Evolutionary conservation across 2,329 filamentous ascomycete genomes (phyloP), one percentile per base, ranked within the genome.

Genomic region (Apiospora sp.): DNA sequence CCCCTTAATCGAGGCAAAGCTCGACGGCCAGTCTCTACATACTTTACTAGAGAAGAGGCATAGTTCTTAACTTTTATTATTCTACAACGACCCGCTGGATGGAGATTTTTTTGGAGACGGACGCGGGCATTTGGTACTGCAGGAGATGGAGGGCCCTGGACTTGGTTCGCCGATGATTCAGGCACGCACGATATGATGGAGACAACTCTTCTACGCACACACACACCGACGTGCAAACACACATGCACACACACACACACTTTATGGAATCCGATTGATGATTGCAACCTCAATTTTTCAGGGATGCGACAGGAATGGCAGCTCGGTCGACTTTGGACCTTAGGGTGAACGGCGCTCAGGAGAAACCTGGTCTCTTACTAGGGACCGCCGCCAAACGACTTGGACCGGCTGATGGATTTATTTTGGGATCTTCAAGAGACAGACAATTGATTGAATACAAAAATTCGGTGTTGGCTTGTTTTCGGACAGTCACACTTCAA

Each of bases 111-210:
- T 64, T 19, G 58, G 30, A 14, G 67, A 68, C 41, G 67, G 10
- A 34, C 14, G 44, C 67, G 12, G 67, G 67, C 44, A 49, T 34
- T 37, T 49, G 44, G 44, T 69, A 46, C 67, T 69, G 44, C 44
- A 30, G 44, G 43, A 69, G 67, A 34, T 49, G 67, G 67, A 69
- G 67, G 34, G 67, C 67, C 67, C 67, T 69, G 67, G 67, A 49
- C 27, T 34, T 69, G 67, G 67, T 69, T 69, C 67, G 67, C 67
- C 67, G 5, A 69, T 41, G 58, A 64, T 64, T 64, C 58, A 64
- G 58, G 58, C 58, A 64, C 34, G 58, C 58, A 64, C 34, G 58
- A 64, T 14, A 64, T 64, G 58, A 64, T 12, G 58, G 58, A 64
- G 58, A 64, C 58, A 64, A 61, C 19, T 34, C 34, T 58, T 16